Evolutionary conservation across 306 rosid genomes (phyloP).

Genomic region (Bauhinia variegata): DNA sequence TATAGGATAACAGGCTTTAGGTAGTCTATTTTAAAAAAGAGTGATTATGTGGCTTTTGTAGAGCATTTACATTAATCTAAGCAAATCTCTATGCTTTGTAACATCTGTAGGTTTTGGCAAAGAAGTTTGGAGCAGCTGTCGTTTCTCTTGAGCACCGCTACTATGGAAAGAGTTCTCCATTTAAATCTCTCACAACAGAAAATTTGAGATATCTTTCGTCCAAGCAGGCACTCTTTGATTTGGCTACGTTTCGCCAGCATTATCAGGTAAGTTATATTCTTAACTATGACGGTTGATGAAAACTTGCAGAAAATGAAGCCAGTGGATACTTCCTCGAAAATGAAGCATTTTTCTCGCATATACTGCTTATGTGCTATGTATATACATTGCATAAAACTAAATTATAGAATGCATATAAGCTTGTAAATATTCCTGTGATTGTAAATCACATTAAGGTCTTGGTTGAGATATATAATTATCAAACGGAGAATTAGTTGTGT

Average conservation of each 20-base stretch:
- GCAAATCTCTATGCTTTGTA: conserved; percentile 21
- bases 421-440: too few relatives aligned
- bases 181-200: conserved; percentile 61
- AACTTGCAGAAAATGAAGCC: conserved; percentile 14
- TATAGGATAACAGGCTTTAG: neutral
- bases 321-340: neutral
- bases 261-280: conserved; percentile 67
- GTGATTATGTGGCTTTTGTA: conserved; percentile 3
- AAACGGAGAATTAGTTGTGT: too few relatives aligned
- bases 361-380: neutral
- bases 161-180: conserved; percentile 90
- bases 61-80: conserved; percentile 17
- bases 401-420: neutral
- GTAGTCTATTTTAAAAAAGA: neutral
- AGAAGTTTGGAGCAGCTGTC: conserved; percentile 94
- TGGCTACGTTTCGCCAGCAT: conserved; percentile 77
- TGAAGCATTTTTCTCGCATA: too few relatives aligned
- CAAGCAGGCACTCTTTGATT: conserved; percentile 93
- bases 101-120: conserved; percentile 71
- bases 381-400: neutral
- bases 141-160: conserved; percentile 96
- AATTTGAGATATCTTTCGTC: conserved; percentile 91
- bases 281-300: neutral
- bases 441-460: too few relatives aligned
- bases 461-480: too few relatives aligned